Evolutionary conservation across 345 rosid species (phyloP).

Genomic region (Mercurialis annua): DNA sequence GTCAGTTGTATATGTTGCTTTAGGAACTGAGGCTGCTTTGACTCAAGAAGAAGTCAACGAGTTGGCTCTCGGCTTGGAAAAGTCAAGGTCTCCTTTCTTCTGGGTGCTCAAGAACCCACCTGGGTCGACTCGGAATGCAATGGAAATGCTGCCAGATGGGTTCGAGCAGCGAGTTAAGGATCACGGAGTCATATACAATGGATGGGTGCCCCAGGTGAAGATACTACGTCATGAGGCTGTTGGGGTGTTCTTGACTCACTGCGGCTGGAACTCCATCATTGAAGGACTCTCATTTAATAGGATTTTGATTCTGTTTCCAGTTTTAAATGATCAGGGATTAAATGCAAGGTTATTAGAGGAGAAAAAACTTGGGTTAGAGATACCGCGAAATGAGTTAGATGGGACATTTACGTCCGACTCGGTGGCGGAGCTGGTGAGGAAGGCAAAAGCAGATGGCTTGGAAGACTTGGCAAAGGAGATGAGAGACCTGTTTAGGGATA

Average conservation of each 20-base stretch:
- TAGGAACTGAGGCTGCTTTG: slow-evolving; percentile 45
- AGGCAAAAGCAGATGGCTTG: background rate
- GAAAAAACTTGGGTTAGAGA: slow-evolving; percentile 23
- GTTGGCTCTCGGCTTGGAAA: slow-evolving; percentile 48
- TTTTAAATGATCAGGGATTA: slow-evolving; percentile 26
- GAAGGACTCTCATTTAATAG: slow-evolving; percentile 10
- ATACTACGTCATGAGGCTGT: slow-evolving; percentile 27
- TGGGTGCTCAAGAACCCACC: slow-evolving; percentile 34
- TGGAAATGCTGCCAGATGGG: slow-evolving; percentile 22
- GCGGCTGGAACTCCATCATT: slow-evolving; percentile 24
- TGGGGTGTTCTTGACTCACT: slow-evolving; percentile 29
- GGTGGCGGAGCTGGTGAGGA: background rate
- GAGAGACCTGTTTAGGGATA: background rate
- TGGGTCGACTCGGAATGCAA: slow-evolving; percentile 9
- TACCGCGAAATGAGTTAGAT: slow-evolving; percentile 18
- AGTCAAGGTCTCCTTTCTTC: slow-evolving; percentile 39
- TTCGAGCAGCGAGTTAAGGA: slow-evolving; percentile 12
- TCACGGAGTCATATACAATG: slow-evolving; percentile 3
- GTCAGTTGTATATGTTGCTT: slow-evolving; percentile 46
- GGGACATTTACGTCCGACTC: slow-evolving; percentile 22
- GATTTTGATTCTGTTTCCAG: slow-evolving; percentile 19
- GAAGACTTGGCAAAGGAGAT: background rate
- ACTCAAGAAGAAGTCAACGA: slow-evolving; percentile 27
- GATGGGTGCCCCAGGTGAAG: slow-evolving; percentile 24
- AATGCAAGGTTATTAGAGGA: slow-evolving; percentile 23